These are phyloP conservation scores for Trichoderma koningii DNA, from an alignment of 2,329 filamentous ascomycete species.

Conservation along the genomic window DNA sequence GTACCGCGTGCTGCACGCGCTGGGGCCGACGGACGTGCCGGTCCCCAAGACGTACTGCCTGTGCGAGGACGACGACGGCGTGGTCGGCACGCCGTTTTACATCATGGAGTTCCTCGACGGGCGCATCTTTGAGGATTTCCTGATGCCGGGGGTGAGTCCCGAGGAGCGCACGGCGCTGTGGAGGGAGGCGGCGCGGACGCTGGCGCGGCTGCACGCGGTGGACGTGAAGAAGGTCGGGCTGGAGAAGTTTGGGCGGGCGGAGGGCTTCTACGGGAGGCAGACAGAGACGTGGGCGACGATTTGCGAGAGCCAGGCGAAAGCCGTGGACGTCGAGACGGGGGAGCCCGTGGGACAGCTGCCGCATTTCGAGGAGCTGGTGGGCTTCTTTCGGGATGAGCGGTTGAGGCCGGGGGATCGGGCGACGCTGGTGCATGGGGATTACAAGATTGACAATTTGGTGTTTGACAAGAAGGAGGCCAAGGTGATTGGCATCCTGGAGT, in stretches of 20 bases:
- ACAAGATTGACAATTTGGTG: conserved; percentile 89
- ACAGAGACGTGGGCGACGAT: conserved; percentile 80
- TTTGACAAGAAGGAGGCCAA: conserved; percentile 86
- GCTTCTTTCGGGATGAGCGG: conserved; percentile 70
- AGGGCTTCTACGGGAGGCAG: conserved; percentile 84
- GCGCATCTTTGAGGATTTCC: conserved; percentile 86
- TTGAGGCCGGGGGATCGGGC: conserved; percentile 76
- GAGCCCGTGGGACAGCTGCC: conserved; percentile 79
- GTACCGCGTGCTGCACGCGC: conserved; percentile 83
- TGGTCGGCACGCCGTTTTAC: conserved; percentile 93
- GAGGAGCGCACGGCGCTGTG: conserved; percentile 78
- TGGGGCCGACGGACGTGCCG: conserved; percentile 77
- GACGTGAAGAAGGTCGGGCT: conserved; percentile 67
- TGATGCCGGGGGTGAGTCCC: conserved; percentile 71
- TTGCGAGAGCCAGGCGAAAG: conserved; percentile 73
- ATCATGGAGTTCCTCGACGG: conserved; percentile 96
- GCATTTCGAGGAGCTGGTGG: conserved; percentile 76
- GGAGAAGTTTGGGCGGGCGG: conserved; percentile 68
- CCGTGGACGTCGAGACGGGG: conserved; percentile 75
- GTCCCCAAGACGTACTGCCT: conserved; percentile 82
- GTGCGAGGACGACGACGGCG: conserved; percentile 76
- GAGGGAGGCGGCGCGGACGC: conserved; percentile 77
- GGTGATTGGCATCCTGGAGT: conserved; percentile 91
- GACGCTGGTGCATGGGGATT: conserved; percentile 89
- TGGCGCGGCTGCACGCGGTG: conserved; percentile 83